These are phyloP conservation scores for Avena eriantha DNA, from an alignment of 176 grass and related monocot genomes.

Conservation along the genomic window DNA sequence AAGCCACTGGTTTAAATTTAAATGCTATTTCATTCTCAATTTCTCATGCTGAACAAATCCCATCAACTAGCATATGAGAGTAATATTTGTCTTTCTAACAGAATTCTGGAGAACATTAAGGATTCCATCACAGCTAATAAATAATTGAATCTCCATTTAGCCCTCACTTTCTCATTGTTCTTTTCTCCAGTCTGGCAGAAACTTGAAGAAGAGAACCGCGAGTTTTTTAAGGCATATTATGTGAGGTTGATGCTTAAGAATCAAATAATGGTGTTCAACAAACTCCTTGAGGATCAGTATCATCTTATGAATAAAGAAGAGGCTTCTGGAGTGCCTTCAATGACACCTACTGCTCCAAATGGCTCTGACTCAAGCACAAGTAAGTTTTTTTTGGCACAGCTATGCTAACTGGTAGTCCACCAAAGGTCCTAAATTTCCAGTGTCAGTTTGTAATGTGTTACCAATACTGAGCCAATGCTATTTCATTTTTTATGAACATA, in stretches of 20 bases:
- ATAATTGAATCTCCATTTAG: background rate
- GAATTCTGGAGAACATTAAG: conserved; percentile 4
- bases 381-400: conserved; percentile 45
- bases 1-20: background rate
- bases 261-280: conserved; percentile 90
- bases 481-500: conserved; percentile 16
- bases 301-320: conserved; percentile 82
- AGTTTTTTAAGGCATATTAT: conserved; percentile 98
- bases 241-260: conserved; percentile 94
- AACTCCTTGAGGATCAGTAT: conserved; percentile 77
- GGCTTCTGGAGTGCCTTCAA: conserved; percentile 52
- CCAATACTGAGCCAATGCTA: background rate
- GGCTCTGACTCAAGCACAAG: conserved; percentile 70
- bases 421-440: background rate
- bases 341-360: conserved; percentile 64
- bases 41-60: conserved; percentile 2
- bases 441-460: background rate
- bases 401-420: conserved; percentile 21
- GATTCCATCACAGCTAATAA: background rate
- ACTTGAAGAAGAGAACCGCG: conserved; percentile 95
- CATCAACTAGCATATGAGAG: background rate
- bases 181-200: conserved; percentile 93
- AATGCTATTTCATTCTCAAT: background rate
- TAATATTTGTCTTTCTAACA: conserved; percentile 30
- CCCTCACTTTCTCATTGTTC: conserved; percentile 17